A percentile compares a stretch with the other conserved stretches of the same genome.
These are phyloP conservation scores for Alternaria sp. DNA, from an alignment of 2,329 filamentous ascomycete genomes.

Conservation along the genomic window DNA sequence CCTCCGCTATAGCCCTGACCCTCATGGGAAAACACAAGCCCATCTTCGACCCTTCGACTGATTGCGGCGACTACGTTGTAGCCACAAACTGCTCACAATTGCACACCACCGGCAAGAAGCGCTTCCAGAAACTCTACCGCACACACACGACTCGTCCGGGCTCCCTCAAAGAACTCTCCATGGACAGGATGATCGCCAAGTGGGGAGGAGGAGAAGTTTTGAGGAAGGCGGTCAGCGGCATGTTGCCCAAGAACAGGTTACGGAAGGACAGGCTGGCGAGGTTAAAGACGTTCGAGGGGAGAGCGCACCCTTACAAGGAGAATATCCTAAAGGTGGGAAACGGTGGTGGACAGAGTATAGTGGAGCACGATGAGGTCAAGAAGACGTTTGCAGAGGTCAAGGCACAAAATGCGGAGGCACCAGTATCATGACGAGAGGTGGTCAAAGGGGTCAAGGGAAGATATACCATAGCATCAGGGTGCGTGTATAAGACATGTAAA, in stretches of 20 bases:
- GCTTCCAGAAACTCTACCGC: conserved; percentile 94
- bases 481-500: not conserved
- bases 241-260: conserved; percentile 96
- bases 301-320: conserved; percentile 85
- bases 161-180: conserved; percentile 83
- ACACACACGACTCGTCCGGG: conserved; percentile 91
- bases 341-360: conserved; percentile 42
- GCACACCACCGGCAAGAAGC: conserved; percentile 89
- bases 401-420: conserved; percentile 16
- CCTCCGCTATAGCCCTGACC: conserved; percentile 81
- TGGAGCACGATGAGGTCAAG: conserved; percentile 47
- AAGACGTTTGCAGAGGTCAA: conserved; percentile 40
- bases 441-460: not conserved
- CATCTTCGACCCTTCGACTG: conserved; percentile 94
- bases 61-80: conserved; percentile 99
- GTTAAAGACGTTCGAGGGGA: conserved; percentile 95
- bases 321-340: conserved; percentile 77
- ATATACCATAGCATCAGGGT: not conserved
- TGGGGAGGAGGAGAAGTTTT: conserved; percentile 92
- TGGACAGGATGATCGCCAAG: conserved; percentile 95
- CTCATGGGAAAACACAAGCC: conserved; percentile 99
- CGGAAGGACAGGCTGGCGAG: conserved; percentile 85
- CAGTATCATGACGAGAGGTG: conserved; percentile 24
- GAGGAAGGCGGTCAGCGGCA: conserved; percentile 89
- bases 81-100: conserved; percentile 87